phyloP scores from a whole-genome alignment of 352 stramenopile genomes.

The Phytophthora constricta region DNA sequence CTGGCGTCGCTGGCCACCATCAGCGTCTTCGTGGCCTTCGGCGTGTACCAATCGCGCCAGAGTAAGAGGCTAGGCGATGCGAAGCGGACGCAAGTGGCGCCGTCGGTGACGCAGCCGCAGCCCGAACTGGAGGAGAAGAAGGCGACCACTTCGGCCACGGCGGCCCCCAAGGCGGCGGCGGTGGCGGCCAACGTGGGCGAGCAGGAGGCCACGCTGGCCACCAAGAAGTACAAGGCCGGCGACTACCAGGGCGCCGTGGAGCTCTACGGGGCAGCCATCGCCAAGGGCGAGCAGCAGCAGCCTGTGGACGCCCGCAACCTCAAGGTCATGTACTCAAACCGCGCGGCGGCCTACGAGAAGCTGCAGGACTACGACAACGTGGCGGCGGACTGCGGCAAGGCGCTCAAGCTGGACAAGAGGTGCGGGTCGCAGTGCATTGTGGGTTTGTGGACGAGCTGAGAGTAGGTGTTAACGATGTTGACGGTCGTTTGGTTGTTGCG shows the following conservation, averaged over 20 bases:
- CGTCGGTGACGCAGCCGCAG: constrained; percentile 34
- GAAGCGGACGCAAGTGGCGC: constrained; percentile 41
- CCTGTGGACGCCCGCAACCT: constrained; percentile 76
- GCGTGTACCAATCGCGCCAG: constrained; percentile 53
- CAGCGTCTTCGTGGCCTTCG: constrained; percentile 61
- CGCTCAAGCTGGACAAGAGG: constrained; percentile 66
- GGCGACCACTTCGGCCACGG: constrained; percentile 18
- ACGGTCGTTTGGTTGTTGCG: background rate
- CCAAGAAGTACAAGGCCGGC: constrained; percentile 82
- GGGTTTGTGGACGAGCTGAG: background rate
- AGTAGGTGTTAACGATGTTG: background rate
- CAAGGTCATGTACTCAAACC: constrained; percentile 90
- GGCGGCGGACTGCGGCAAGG: constrained; percentile 66
- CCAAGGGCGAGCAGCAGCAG: constrained; percentile 57
- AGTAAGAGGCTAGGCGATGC: constrained; percentile 31
- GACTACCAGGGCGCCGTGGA: constrained; percentile 71
- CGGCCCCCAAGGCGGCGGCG: constrained; percentile 32
- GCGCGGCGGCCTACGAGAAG: constrained; percentile 75
- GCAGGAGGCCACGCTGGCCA: constrained; percentile 70
- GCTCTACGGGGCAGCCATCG: constrained; percentile 74
- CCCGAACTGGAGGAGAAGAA: constrained; percentile 34
- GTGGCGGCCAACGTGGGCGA: constrained; percentile 50
- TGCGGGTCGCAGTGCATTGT: background rate
- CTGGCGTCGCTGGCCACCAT: constrained; percentile 78
- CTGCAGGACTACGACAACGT: constrained; percentile 69